Conservation (phyloP, 768 basidiomycete genomes). For the Boletus coccyginus region DNA sequence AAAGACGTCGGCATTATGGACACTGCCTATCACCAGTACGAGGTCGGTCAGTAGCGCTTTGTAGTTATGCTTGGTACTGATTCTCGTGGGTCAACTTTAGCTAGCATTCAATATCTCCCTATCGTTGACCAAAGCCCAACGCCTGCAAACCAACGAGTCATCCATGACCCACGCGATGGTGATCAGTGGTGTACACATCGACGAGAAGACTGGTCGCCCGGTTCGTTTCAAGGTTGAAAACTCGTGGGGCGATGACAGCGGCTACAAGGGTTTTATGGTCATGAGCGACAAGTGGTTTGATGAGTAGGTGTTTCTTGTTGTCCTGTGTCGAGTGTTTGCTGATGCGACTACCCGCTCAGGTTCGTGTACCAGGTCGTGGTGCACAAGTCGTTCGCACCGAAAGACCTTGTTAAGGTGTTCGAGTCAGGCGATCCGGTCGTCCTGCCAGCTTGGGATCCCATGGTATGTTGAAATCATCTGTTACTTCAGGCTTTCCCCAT, state of each 20-base stretch:
- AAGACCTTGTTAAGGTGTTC: conserved; percentile 76
- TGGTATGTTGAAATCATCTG: conserved; percentile 18
- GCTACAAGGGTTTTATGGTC: conserved; percentile 86
- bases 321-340: not conserved
- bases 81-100: conserved; percentile 32
- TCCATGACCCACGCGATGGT: conserved; percentile 91
- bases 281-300: conserved; percentile 95
- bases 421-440: conserved; percentile 64
- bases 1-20: conserved; percentile 79
- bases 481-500: not conserved
- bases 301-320: conserved; percentile 50
- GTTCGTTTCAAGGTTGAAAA: conserved; percentile 97
- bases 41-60: conserved; percentile 39
- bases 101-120: conserved; percentile 81
- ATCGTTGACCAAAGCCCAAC: conserved; percentile 79
- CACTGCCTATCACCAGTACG: conserved; percentile 75
- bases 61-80: not conserved
- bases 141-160: conserved; percentile 79
- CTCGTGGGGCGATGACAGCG: conserved; percentile 78
- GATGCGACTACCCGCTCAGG: conserved; percentile 34
- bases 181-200: conserved; percentile 89
- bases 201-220: conserved; percentile 61
- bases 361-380: conserved; percentile 94
- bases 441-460: conserved; percentile 81
- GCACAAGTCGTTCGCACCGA: conserved; percentile 74